phyloP scores from a whole-genome alignment of 2,329 filamentous ascomycete species.

The Ilyonectria mors-panacis region DNA sequence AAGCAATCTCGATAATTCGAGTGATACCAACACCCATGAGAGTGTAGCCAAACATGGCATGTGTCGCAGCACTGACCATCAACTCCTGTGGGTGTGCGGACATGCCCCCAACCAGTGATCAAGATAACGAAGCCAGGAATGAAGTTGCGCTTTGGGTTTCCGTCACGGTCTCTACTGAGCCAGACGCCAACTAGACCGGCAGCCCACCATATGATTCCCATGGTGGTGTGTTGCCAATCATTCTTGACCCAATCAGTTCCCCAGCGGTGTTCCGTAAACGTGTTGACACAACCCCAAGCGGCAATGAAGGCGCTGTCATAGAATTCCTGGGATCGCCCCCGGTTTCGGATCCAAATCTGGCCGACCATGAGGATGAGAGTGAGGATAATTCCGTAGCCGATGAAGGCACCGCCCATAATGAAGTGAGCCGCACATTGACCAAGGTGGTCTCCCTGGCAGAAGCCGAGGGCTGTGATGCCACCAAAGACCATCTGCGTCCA shows the following conservation, averaged over 20 bases:
- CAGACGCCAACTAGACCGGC: conserved; percentile 93
- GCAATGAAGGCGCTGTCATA: conserved; percentile 94
- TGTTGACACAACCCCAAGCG: conserved; percentile 97
- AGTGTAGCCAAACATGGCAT: conserved; percentile 92
- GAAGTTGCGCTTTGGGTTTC: conserved; percentile 91
- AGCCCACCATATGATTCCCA: conserved; percentile 99
- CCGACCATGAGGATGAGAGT: conserved; percentile 90
- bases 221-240: conserved; percentile 97
- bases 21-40: conserved; percentile 90
- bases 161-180: conserved; percentile 88
- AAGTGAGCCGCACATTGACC: conserved; percentile 97
- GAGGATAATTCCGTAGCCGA: conserved; percentile 91
- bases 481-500: conserved; percentile 98
- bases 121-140: conserved; percentile 92
- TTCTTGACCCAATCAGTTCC: conserved; percentile 90
- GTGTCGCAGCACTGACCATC: conserved; percentile 88
- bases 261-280: conserved; percentile 98
- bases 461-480: conserved; percentile 91
- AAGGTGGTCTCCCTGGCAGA: conserved; percentile 91
- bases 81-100: conserved; percentile 89
- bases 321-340: conserved; percentile 94
- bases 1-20: conserved; percentile 91
- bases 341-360: conserved; percentile 86
- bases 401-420: conserved; percentile 98
- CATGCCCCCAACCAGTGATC: conserved; percentile 97